Base-by-base conservation (phyloP, 192 early-diverging fungal species). In the Coemansia sp. region DNA sequence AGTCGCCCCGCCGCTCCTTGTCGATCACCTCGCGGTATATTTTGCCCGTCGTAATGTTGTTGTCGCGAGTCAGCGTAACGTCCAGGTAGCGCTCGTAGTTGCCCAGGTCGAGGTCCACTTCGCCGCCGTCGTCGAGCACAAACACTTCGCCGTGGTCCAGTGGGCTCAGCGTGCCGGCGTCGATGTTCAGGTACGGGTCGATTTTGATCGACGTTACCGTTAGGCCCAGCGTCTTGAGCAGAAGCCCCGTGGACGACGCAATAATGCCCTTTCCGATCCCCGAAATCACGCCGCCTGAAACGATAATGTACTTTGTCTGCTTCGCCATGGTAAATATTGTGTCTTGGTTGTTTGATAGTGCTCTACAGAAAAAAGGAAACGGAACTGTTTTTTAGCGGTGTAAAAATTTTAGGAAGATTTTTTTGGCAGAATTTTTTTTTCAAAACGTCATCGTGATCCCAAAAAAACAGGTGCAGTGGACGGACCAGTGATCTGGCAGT, bases 1-100 rank as follows among this genome's bases (percentile, higher is more conserved):
- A 98, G 54, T 98, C 95, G 56, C 96, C 96, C 57, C 87, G 85
- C 52, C 94, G 88, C 85, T 92, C 97, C 60, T 88, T 87, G 73
- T 98, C 92, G 70, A 99, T 99, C 40, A 99, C 96, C 68, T 87
- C 83, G 60, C 87, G 86, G 86, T 97, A 99, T 68, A 99, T 93
- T 79, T 99, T 99, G 69, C 97, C 97, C 34, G 97, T 96, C 24
- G 97, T 99, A 71, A 99, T 99, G 80, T 98, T 99, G 89, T 99
- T 99, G 77, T 93, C 91, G 56, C 93, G 86, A 28, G 93, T 91
- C 74, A 99, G 83, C 5, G 88, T 90, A 10, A 98, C 86, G 76
- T 95, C 92, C 61, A 99, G 82, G 82, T 96, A 99, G 38, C 97
- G 90, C 85, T 99, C 97, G 78, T 99, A 99, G 84, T 99, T 99